Evolutionary conservation across 129 eudicot genomes (phyloP), one percentile per base, ranked within the genome.

Genomic region (Centella asiatica): DNA sequence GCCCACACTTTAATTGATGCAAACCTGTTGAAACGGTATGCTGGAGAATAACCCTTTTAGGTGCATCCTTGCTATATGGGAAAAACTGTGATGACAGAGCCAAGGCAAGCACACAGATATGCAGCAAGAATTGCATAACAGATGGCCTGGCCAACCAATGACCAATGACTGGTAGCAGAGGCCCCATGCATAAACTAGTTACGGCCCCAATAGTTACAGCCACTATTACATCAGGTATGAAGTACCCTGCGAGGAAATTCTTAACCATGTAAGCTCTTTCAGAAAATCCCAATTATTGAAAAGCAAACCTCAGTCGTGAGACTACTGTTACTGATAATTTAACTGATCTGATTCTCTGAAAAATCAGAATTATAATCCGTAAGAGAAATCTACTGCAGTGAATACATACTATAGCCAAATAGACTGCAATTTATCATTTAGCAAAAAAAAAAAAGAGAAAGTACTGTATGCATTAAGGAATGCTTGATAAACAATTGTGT

Each of bases 1-100:
- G 6, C 29, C 23, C 13, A 28, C 8, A 9, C 8, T 27, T 5
- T 15, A 5, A 26, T 27, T 15, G 26, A 37, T 7, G 36, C 44
- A 56, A 32, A 83, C 90, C 85, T 83, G 52, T 73, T 52, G 65
- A 29, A 56, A 83, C 54, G 4, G 85, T 69, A 59, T 83, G 85
- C 82, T 83, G 90, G 61, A 83, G 28, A 27, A 79, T 61, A 40
- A 83, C 74, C 62, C 90, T 73, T 70, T 83, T 83, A 44, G 85
- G 90, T 52, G 90, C 90, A 50, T 83, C 90, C 6, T 57, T 62
- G 62, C 83, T 83, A 65, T 83, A 83, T 1, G 90, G 90, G 56
- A 83, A 83, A 81, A 83, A 71, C 51, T 67, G 80, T 52, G 85
- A 79, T 65, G 90, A 76, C 5, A 83, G 45, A 6, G 90, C 90